phyloP scores from a whole-genome alignment of 2,329 filamentous ascomycete genomes.

The Aspergillus glaucus region DNA sequence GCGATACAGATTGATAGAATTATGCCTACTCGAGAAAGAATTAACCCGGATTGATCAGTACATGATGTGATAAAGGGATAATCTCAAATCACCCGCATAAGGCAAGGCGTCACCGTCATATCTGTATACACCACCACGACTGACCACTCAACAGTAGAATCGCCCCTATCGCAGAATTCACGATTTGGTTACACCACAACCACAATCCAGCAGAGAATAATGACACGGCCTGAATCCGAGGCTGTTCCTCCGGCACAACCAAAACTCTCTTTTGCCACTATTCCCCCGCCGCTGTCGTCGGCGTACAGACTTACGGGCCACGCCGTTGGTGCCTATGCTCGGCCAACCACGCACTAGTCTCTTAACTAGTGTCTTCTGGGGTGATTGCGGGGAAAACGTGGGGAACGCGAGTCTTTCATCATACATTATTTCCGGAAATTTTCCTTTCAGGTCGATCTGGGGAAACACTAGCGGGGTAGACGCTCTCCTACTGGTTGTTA shows the following conservation, averaged over 20 bases:
- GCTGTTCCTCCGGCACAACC: not conserved
- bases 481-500: not conserved
- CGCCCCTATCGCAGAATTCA: not conserved
- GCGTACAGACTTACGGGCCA: not conserved
- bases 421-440: not conserved
- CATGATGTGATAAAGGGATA: too few species aligned
- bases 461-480: not conserved
- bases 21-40: too few species aligned
- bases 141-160: too few species aligned
- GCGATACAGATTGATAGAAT: too few species aligned
- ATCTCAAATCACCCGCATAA: too few species aligned
- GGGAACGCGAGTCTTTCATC: not conserved
- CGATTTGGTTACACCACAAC: not conserved
- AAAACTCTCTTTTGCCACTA: not conserved
- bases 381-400: not conserved
- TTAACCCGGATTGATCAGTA: too few species aligned
- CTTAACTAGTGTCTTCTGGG: not conserved
- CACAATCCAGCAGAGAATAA: not conserved
- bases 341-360: too few species aligned
- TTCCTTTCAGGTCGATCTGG: not conserved
- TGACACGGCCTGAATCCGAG: not conserved
- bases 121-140: too few species aligned
- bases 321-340: not conserved
- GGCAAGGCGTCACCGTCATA: too few species aligned
- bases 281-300: not conserved